Evolutionary conservation across 2,329 filamentous ascomycete species (phyloP).

Genomic region (Cordyceps javanica): DNA sequence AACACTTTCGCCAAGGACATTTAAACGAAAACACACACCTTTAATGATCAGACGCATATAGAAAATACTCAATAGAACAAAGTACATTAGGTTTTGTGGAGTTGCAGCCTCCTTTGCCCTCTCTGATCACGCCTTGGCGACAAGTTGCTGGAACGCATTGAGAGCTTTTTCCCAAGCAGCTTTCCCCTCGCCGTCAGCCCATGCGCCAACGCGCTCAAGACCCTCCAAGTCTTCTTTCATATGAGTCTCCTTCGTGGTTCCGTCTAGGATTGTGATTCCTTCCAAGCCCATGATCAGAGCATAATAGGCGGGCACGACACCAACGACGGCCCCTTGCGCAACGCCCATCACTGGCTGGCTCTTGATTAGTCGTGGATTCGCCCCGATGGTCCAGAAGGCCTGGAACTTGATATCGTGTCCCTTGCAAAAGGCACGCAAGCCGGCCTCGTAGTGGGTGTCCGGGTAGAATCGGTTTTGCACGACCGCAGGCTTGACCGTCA

Average conservation of each 20-base stretch:
- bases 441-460: conserved; percentile 51
- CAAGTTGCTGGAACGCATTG: conserved; percentile 37
- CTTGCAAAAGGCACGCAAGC: conserved; percentile 48
- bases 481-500: conserved; percentile 42
- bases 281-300: conserved; percentile 42
- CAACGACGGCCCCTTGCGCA: conserved; percentile 33
- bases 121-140: conserved; percentile 20
- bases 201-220: conserved; percentile 32
- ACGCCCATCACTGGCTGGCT: conserved; percentile 43
- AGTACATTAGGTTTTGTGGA: not conserved
- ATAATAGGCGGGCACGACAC: conserved; percentile 38
- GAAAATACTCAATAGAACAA: not conserved
- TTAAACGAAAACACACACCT: conserved; percentile 14
- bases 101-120: not conserved
- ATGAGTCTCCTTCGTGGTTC: conserved; percentile 38
- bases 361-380: conserved; percentile 34
- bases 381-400: conserved; percentile 49
- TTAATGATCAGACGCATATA: not conserved
- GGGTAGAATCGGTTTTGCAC: conserved; percentile 72
- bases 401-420: conserved; percentile 40
- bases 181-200: conserved; percentile 38
- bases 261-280: conserved; percentile 37
- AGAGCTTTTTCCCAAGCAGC: conserved; percentile 44
- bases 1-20: conserved; percentile 58
- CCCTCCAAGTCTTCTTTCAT: conserved; percentile 46